Conservation (phyloP, 2,329 filamentous ascomycete species). For the Calonectria ilicicola region DNA sequence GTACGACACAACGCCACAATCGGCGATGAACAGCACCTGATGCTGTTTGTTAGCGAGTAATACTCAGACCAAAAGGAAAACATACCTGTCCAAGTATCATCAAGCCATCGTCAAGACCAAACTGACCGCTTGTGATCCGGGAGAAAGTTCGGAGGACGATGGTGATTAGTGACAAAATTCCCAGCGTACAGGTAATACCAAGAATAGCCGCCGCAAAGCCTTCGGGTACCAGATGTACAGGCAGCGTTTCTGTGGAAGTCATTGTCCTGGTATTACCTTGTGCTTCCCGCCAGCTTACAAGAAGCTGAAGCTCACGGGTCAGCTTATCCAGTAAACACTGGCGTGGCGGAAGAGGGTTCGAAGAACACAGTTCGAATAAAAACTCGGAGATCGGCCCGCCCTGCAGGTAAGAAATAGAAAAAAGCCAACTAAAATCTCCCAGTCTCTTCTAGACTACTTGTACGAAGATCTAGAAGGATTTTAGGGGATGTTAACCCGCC, state of each 20-base stretch:
- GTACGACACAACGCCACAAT: not conserved
- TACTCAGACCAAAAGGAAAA: fast-evolving
- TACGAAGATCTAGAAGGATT: not conserved
- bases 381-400: not conserved
- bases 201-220: not conserved
- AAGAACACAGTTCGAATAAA: not conserved
- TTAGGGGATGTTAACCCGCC: not conserved
- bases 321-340: not conserved
- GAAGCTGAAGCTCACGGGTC: not conserved
- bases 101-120: not conserved
- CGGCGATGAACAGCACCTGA: not conserved
- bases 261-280: not conserved
- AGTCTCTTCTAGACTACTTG: not conserved
- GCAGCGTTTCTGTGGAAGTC: not conserved
- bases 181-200: not conserved
- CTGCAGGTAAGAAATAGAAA: not conserved
- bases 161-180: not conserved
- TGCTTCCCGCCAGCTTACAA: not conserved
- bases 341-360: not conserved
- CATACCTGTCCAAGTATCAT: not conserved
- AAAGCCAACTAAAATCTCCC: no score
- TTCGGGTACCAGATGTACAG: not conserved
- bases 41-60: not conserved
- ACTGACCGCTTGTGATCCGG: not conserved
- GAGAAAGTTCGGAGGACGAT: not conserved